These are phyloP conservation scores for Exophiala dermatitidis DNA, from an alignment of 2,329 filamentous ascomycete species.

Conservation along the genomic window DNA sequence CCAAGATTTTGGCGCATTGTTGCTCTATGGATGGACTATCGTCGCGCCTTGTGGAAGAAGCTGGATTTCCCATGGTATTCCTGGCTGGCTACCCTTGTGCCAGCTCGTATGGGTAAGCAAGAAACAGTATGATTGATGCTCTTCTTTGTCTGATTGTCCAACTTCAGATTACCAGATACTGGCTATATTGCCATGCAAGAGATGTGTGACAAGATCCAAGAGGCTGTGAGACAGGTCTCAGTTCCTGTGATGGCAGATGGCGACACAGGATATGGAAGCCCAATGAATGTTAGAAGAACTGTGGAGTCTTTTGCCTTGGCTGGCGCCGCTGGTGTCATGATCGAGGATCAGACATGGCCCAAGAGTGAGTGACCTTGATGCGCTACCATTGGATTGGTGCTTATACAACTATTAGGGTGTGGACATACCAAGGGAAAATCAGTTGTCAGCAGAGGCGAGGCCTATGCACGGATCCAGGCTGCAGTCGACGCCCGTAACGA, in stretches of 20 bases:
- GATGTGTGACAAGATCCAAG: constrained; percentile 42
- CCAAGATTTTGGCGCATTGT: constrained; percentile 40
- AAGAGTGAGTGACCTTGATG: constrained; percentile 34
- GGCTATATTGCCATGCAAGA: constrained; percentile 46
- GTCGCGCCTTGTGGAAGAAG: constrained; percentile 41
- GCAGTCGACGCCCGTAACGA: constrained; percentile 42
- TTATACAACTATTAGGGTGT: constrained; percentile 30
- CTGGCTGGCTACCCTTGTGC: constrained; percentile 36
- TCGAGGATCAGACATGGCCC: constrained; percentile 46
- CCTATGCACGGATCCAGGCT: constrained; percentile 42
- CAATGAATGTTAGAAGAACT: constrained; percentile 43
- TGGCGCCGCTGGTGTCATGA: constrained; percentile 36
- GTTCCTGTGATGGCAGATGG: constrained; percentile 43
- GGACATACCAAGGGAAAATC: constrained; percentile 43
- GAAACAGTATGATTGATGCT: too few relatives aligned
- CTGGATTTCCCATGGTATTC: constrained; percentile 43
- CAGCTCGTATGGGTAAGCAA: background rate
- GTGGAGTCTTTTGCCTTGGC: constrained; percentile 41
- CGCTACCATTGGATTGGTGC: background rate
- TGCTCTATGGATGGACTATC: constrained; percentile 42
- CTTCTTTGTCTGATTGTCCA: too few relatives aligned
- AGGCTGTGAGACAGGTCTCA: constrained; percentile 34
- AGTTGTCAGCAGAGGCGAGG: constrained; percentile 42
- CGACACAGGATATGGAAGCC: constrained; percentile 44
- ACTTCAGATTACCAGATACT: constrained; percentile 42